These are phyloP conservation scores for Discostella stelligeroides DNA, from an alignment of 108 stramenopile genomes.

Conservation along the genomic window DNA sequence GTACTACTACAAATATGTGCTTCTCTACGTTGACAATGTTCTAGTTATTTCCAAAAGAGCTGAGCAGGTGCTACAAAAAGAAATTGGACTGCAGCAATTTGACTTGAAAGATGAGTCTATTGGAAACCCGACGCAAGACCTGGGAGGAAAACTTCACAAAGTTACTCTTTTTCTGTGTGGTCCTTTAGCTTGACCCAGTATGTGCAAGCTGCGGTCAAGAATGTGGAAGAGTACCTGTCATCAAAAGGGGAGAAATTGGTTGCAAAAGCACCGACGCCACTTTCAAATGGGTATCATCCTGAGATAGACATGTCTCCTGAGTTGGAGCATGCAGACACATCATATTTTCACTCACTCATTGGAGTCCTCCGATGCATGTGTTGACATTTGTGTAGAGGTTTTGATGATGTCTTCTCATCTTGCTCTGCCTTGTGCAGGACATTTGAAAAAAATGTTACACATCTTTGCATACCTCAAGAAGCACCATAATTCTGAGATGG, in stretches of 20 bases:
- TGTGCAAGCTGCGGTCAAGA: constrained; percentile 45
- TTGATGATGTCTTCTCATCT: constrained; percentile 58
- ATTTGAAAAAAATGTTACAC: constrained; percentile 50
- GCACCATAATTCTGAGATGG: constrained; percentile 34
- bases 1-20: no score
- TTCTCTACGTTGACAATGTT: no score
- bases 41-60: no score
- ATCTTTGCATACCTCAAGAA: constrained; percentile 58
- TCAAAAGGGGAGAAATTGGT: not conserved
- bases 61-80: constrained; percentile 18
- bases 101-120: constrained; percentile 46
- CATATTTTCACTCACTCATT: constrained; percentile 31
- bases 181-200: constrained; percentile 43
- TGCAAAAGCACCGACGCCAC: no score
- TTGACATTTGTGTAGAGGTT: constrained; percentile 50
- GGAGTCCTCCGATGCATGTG: constrained; percentile 26
- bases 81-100: constrained; percentile 50
- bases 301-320: constrained; percentile 15
- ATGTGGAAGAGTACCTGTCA: constrained; percentile 36
- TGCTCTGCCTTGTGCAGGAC: constrained; percentile 60
- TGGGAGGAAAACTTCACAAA: constrained; percentile 47
- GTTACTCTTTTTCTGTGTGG: constrained; percentile 43
- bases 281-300: no score
- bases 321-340: constrained; percentile 4
- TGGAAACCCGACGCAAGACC: constrained; percentile 48